These are phyloP conservation scores for Fusarium ramigenum DNA, from an alignment of 2,329 filamentous ascomycete genomes.

Conservation along the genomic window DNA sequence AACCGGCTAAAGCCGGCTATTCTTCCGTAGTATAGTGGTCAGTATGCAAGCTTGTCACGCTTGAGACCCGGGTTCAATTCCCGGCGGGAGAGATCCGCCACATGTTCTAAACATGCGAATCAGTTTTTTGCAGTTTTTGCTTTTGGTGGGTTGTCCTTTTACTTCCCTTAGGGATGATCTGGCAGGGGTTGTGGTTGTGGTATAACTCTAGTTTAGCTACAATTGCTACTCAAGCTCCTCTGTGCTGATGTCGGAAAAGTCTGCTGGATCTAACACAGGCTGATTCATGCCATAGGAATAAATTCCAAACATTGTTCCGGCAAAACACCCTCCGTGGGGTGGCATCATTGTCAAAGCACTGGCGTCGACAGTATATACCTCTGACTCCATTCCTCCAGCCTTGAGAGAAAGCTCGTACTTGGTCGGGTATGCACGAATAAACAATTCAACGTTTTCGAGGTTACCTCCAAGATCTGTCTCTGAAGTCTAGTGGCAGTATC, in stretches of 20 bases:
- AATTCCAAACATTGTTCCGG: slow-evolving; percentile 37
- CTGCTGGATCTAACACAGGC: slow-evolving; percentile 31
- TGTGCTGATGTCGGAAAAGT: neutral
- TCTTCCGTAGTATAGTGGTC: slow-evolving; percentile 8
- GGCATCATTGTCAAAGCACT: slow-evolving; percentile 24
- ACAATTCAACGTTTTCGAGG: neutral
- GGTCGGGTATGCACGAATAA: neutral
- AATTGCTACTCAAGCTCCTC: neutral
- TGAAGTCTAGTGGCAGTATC: neutral
- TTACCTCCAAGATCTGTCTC: neutral
- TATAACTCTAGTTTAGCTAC: neutral
- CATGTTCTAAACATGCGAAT: slow-evolving; percentile 24
- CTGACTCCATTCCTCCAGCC: neutral
- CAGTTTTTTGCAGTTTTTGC: slow-evolving; percentile 6
- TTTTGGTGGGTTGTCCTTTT: too few species aligned
- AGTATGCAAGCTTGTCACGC: slow-evolving; percentile 38
- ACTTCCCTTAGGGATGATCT: neutral
- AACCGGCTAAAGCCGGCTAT: neutral
- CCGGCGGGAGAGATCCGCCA: slow-evolving; percentile 41
- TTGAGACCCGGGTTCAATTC: slow-evolving; percentile 42
- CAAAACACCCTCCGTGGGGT: slow-evolving; percentile 33
- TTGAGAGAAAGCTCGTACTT: slow-evolving; percentile 9
- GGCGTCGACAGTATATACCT: neutral
- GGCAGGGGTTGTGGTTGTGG: neutral
- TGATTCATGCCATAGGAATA: slow-evolving; percentile 34